These are phyloP conservation scores for Aspergillus indologenus DNA, from an alignment of 495 filamentous ascomycete genomes.

Conservation along the genomic window DNA sequence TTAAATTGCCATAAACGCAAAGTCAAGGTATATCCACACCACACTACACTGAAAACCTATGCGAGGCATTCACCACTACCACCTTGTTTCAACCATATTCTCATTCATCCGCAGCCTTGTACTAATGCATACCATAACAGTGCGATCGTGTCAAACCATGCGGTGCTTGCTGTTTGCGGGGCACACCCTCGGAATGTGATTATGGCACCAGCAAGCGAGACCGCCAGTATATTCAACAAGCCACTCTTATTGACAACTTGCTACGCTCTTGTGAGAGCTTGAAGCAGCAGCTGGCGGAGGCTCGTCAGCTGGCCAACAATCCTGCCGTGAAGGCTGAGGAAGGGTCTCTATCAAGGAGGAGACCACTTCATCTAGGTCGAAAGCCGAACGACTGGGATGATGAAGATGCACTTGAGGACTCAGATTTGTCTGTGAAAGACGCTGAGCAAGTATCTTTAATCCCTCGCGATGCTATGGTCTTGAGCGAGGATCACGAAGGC, in stretches of 20 bases:
- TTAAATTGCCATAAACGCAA: slow-evolving; percentile 32
- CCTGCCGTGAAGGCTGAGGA: slow-evolving; percentile 20
- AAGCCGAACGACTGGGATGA: not conserved
- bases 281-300: slow-evolving; percentile 21
- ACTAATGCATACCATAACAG: slow-evolving; percentile 12
- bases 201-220: slow-evolving; percentile 29
- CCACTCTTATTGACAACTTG: slow-evolving; percentile 25
- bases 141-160: slow-evolving; percentile 31
- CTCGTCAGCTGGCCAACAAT: slow-evolving; percentile 17
- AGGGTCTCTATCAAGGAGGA: not conserved
- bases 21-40: slow-evolving; percentile 24
- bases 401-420: not conserved
- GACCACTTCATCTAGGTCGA: not conserved
- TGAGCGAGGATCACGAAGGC: not conserved
- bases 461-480: not conserved
- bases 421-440: not conserved
- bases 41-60: not conserved
- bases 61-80: not conserved
- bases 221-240: slow-evolving; percentile 28
- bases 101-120: not conserved
- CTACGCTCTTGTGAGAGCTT: slow-evolving; percentile 19
- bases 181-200: slow-evolving; percentile 29
- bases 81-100: not conserved
- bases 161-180: slow-evolving; percentile 29
- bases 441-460: not conserved